These are phyloP conservation scores for Elongisporangium senticosum DNA, from an alignment of 352 stramenopile genomes.

Conservation along the genomic window DNA sequence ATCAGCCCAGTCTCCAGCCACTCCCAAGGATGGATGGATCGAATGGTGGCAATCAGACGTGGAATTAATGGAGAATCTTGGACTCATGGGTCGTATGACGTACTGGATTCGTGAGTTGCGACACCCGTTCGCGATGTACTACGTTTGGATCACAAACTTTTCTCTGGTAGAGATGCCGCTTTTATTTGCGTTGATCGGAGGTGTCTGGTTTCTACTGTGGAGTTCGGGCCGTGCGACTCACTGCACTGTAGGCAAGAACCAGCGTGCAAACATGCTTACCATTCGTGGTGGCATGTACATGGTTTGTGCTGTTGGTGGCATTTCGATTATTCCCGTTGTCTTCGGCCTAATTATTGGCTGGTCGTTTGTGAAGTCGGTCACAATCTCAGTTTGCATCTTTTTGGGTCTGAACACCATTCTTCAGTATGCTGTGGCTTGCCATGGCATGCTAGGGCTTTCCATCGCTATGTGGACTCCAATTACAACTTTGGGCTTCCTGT, in stretches of 20 bases:
- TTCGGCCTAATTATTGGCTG: conserved; percentile 51
- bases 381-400: conserved; percentile 60
- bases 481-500: conserved; percentile 73
- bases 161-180: conserved; percentile 32
- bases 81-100: conserved; percentile 60
- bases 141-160: conserved; percentile 75
- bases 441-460: conserved; percentile 55
- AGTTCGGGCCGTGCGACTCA: conserved; percentile 41
- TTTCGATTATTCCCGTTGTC: conserved; percentile 46
- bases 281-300: conserved; percentile 74
- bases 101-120: conserved; percentile 78
- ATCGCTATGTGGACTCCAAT: conserved; percentile 68
- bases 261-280: conserved; percentile 49
- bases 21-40: conserved; percentile 60
- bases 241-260: conserved; percentile 42
- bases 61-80: conserved; percentile 63
- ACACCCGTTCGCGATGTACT: conserved; percentile 77
- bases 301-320: conserved; percentile 51
- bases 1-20: conserved; percentile 13
- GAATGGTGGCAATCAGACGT: conserved; percentile 72
- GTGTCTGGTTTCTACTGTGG: conserved; percentile 47
- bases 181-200: conserved; percentile 43
- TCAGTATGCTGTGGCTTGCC: conserved; percentile 64
- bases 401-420: conserved; percentile 67
- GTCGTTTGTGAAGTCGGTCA: conserved; percentile 59